A percentile compares a stretch with the other conserved stretches of the same genome.
Evolutionary conservation across 78 protist genomes (phyloP).

Genomic region (Dictyostelium citrinum): DNA sequence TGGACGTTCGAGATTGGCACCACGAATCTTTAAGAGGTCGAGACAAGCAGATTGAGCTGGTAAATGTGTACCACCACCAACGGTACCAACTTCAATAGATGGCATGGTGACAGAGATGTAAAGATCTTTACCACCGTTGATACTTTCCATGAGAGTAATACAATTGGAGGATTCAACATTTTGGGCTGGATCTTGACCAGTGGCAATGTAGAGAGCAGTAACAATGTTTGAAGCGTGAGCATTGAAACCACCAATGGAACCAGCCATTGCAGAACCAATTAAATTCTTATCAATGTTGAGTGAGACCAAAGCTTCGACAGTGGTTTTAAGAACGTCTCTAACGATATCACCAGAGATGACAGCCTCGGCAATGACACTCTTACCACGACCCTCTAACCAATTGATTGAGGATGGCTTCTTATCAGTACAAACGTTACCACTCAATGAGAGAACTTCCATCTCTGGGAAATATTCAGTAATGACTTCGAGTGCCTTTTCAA

Average conservation of each 20-base stretch:
- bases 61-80: slow-evolving; percentile 98
- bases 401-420: slow-evolving; percentile 94
- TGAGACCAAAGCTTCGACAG: slow-evolving; percentile 36
- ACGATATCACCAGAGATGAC: slow-evolving; percentile 83
- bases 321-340: slow-evolving; percentile 84
- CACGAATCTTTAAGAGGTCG: slow-evolving; percentile 86
- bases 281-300: slow-evolving; percentile 92
- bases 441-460: slow-evolving; percentile 79
- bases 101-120: slow-evolving; percentile 94
- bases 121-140: slow-evolving; percentile 68
- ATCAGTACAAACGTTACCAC: slow-evolving; percentile 95
- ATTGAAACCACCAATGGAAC: slow-evolving; percentile 97
- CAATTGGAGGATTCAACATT: slow-evolving; percentile 94
- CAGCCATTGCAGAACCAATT: slow-evolving; percentile 97
- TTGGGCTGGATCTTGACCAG: slow-evolving; percentile 98
- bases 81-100: slow-evolving; percentile 96
- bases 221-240: slow-evolving; percentile 98
- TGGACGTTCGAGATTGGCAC: slow-evolving; percentile 74
- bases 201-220: slow-evolving; percentile 95
- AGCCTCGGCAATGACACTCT: slow-evolving; percentile 92
- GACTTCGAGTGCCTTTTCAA: slow-evolving; percentile 67
- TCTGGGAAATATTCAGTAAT: slow-evolving; percentile 81
- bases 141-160: slow-evolving; percentile 91
- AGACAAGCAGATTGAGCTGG: slow-evolving; percentile 92
- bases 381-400: slow-evolving; percentile 97